Base-by-base conservation (phyloP, 768 basidiomycete species). In the Mycena indigotica region DNA sequence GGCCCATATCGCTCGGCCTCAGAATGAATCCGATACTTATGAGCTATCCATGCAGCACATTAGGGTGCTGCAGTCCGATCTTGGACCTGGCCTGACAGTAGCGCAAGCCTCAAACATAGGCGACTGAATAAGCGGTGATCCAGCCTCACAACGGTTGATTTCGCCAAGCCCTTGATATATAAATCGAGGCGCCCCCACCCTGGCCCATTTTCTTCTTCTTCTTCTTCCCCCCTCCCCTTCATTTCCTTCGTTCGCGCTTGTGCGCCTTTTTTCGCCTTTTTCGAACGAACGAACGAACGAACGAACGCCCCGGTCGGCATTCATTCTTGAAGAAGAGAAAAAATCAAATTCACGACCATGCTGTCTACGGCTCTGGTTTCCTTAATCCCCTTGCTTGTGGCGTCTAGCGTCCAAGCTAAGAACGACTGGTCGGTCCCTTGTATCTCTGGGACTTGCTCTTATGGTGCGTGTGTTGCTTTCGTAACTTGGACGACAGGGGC, bases 361-460 rank as follows among this genome's bases (percentile, higher is more conserved):
- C 39, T 54, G 4, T 44, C 53, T 25, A 41, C 53, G 12, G 21
- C 52, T 17, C 25, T 21, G 21, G 8, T 45, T 28, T 28, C 46
- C 1, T 24, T 28, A 6, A 12, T 41, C 39, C n/a, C 32, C 12
- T 41, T 28, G 17, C 32, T 54, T 19, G n/a, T 54, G 16, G 38
- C 28, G 38, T n/a, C n/a, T n/a, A 28, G 53, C 12, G 28, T 41
- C 12, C 51, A 56, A 15, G 61, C 61, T 12, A 26, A 35, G 13
- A 62, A 62, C 40, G 61, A 62, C 57, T 62, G 61, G 61, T 50
- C 15, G 12, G 54, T 55, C 25, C 61, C 61, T 0, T 62, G 61
- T 40, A 53, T 32, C 15, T 23, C 50, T 5, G 61, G 61, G 4
- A 16, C 41, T n/a, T 62, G 61, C 53, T 51, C 51, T 19, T 30